A percentile compares a stretch with the other conserved stretches of the same genome.
Conservation (phyloP, 2,329 filamentous ascomycete genomes). For the Lachnellula willkommii region DNA sequence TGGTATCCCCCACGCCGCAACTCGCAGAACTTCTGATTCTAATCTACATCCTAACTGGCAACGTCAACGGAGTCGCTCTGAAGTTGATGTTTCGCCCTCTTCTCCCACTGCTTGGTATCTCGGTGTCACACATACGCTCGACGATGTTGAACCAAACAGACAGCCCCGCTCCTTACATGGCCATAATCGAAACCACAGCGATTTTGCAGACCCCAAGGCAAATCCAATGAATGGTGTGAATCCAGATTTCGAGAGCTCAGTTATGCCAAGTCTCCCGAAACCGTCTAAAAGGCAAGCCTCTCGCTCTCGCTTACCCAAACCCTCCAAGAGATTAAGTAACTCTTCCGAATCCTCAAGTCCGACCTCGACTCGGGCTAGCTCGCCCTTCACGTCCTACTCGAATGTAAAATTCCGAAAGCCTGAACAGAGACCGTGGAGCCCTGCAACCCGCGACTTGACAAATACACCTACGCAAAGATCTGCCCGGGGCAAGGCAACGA, state of each 20-base stretch:
- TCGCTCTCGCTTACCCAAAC: constrained; percentile 25
- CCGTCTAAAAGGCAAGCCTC: constrained; percentile 5
- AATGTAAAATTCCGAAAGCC: constrained; percentile 24
- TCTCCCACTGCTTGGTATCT: constrained; percentile 65
- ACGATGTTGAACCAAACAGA: constrained; percentile 30
- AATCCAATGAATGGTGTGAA: constrained; percentile 27
- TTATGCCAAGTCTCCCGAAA: constrained; percentile 2
- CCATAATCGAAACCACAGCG: constrained; percentile 54
- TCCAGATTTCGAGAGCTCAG: constrained; percentile 25
- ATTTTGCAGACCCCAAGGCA: constrained; percentile 40
- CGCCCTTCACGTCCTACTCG: constrained; percentile 45
- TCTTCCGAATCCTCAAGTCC: constrained; percentile 45
- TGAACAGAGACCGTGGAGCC: constrained; percentile 26
- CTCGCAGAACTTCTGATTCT: constrained; percentile 67
- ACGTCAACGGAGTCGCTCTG: constrained; percentile 51
- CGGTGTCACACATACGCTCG: constrained; percentile 39
- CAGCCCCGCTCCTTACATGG: constrained; percentile 31
- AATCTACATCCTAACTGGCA: constrained; percentile 47
- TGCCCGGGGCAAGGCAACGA: constrained; percentile 21
- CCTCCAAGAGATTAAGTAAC: constrained; percentile 30
- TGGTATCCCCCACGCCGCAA: constrained; percentile 49
- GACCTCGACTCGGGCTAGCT: constrained; percentile 51
- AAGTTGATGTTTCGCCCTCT: constrained; percentile 51
- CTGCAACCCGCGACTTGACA: constrained; percentile 21
- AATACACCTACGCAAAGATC: constrained; percentile 33